Percentiles rank a stretch among this genome's conserved stretches.
Conservation (phyloP, 495 filamentous ascomycete genomes). For the Podospora comata region DNA sequence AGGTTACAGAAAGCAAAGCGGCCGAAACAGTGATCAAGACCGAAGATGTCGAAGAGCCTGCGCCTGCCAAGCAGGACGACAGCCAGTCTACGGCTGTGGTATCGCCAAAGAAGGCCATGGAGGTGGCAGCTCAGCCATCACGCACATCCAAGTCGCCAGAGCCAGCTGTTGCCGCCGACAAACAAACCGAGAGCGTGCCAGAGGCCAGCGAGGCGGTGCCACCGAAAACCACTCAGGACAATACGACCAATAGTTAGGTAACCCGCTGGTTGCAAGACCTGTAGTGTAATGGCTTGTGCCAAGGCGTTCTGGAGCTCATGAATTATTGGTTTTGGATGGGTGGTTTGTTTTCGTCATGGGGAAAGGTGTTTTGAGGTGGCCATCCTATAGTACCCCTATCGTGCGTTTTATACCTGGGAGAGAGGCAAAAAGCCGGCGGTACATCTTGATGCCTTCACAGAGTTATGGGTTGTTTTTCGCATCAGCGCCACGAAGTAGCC, state of each 20-base stretch:
- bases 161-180: slow-evolving; percentile 12
- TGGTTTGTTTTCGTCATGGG: not conserved
- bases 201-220: not conserved
- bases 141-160: slow-evolving; percentile 13
- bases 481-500: too few relatives aligned
- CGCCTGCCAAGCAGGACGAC: slow-evolving; percentile 9
- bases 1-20: slow-evolving; percentile 22
- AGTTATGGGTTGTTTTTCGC: too few relatives aligned
- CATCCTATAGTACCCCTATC: not conserved
- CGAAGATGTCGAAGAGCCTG: slow-evolving; percentile 30
- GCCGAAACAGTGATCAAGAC: slow-evolving; percentile 31
- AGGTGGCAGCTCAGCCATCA: slow-evolving; percentile 7
- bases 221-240: not conserved
- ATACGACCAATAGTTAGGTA: not conserved
- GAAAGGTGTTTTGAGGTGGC: not conserved
- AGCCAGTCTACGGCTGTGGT: not conserved
- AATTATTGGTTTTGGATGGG: not conserved
- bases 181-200: slow-evolving; percentile 9
- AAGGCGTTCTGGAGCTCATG: not conserved
- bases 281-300: not conserved
- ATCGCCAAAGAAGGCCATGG: not conserved
- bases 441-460: not conserved
- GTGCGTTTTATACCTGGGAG: not conserved
- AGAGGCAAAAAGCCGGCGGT: not conserved
- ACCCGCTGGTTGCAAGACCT: not conserved